These are phyloP conservation scores for Rhizopus microsporus DNA, from an alignment of 371 early-diverging fungal species.

Conservation along the genomic window DNA sequence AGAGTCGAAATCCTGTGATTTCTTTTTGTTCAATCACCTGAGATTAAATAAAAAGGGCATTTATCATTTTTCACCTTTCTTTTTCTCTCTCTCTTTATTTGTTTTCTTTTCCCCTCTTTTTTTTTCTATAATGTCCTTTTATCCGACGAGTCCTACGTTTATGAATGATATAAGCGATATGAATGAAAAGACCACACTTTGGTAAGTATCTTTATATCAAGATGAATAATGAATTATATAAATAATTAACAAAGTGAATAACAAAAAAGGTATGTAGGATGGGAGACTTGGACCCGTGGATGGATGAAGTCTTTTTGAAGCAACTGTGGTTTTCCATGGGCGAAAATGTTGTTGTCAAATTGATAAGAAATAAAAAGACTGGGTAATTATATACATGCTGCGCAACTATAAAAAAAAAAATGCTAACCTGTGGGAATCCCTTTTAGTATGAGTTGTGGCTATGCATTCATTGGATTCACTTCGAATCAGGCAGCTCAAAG, in stretches of 20 bases:
- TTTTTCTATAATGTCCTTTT: constrained; percentile 6
- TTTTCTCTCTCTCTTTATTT: constrained; percentile 2
- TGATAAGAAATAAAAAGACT: constrained; percentile 78
- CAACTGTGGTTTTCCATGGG: constrained; percentile 72
- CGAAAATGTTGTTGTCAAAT: constrained; percentile 78
- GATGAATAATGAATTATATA: neutral
- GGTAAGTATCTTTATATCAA: neutral
- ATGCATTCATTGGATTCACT: constrained; percentile 78
- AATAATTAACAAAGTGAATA: neutral
- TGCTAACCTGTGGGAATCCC: neutral
- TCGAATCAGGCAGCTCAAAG: constrained; percentile 64
- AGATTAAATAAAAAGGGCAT: neutral
- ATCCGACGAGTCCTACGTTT: neutral
- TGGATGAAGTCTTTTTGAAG: constrained; percentile 77
- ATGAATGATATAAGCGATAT: neutral
- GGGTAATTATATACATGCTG: constrained; percentile 4
- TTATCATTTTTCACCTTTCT: constrained; percentile 12
- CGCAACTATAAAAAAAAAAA: constrained; percentile 3
- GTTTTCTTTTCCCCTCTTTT: constrained; percentile 2
- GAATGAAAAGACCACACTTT: constrained; percentile 7
- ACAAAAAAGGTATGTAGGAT: constrained; percentile 50
- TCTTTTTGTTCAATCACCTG: neutral
- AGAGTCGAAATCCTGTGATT: neutral
- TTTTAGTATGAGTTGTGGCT: constrained; percentile 60
- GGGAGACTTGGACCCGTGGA: constrained; percentile 87